Evolutionary conservation across 1,284 basidiomycete species (phyloP).

Genomic region (Cutaneotrichosporon sp.): DNA sequence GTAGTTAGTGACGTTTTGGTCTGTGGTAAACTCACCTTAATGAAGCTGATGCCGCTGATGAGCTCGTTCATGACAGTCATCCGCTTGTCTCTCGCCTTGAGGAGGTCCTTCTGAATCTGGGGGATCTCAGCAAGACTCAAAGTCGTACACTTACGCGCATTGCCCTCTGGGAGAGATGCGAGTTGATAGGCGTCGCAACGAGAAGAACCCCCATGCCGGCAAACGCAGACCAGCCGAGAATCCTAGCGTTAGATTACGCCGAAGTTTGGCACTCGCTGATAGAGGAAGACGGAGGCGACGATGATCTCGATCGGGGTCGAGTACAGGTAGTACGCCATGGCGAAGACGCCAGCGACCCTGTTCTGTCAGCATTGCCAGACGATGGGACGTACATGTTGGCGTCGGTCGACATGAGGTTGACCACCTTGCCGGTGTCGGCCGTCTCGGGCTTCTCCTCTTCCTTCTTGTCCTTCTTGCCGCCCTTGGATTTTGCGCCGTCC

Average conservation of each 20-base stretch:
- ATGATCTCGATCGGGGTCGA: constrained; percentile 75
- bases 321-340: constrained; percentile 57
- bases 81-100: constrained; percentile 74
- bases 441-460: constrained; percentile 37
- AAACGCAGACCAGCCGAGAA: constrained; percentile 80
- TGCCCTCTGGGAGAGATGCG: constrained; percentile 56
- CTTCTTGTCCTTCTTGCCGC: constrained; percentile 39
- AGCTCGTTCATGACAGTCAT: constrained; percentile 85
- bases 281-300: constrained; percentile 73
- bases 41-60: constrained; percentile 60
- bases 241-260: constrained; percentile 53
- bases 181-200: constrained; percentile 64
- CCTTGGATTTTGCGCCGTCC: constrained; percentile 48
- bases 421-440: constrained; percentile 56
- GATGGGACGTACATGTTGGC: constrained; percentile 25
- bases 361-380: background rate
- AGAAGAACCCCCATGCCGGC: constrained; percentile 77
- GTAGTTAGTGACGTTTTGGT: constrained; percentile 10
- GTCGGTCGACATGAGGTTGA: constrained; percentile 56
- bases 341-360: constrained; percentile 40
- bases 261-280: constrained; percentile 60
- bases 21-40: constrained; percentile 26
- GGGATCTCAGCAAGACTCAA: constrained; percentile 37
- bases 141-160: constrained; percentile 57
- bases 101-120: constrained; percentile 69